These are phyloP conservation scores for Cinnamomum chago DNA, from an alignment of 164 flowering plant species.

Conservation along the genomic window DNA sequence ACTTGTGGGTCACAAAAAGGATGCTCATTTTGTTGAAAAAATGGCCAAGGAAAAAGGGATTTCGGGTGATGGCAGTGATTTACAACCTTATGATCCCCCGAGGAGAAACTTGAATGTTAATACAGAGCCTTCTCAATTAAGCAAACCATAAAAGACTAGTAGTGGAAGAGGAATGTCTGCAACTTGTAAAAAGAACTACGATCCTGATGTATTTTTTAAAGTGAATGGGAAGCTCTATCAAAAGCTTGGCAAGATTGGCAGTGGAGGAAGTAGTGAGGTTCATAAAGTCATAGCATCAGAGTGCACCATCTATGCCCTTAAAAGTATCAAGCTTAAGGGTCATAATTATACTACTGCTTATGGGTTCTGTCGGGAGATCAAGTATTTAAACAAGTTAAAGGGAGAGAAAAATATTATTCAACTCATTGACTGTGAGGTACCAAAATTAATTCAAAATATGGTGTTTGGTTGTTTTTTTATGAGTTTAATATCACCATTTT, in stretches of 20 bases:
- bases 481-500: too few species aligned
- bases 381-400: slow-evolving; percentile 72
- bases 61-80: too few species aligned
- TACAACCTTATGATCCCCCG: too few species aligned
- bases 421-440: slow-evolving; percentile 78
- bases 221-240: slow-evolving; percentile 96
- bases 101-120: too few species aligned
- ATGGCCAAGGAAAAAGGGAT: too few species aligned
- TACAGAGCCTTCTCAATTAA: too few species aligned
- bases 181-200: slow-evolving; percentile 60
- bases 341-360: slow-evolving; percentile 93
- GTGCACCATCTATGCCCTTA: slow-evolving; percentile 90
- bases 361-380: slow-evolving; percentile 96
- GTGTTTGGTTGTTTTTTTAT: too few species aligned
- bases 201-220: slow-evolving; percentile 79
- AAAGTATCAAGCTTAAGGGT: slow-evolving; percentile 93
- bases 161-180: slow-evolving; percentile 14
- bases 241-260: slow-evolving; percentile 97
- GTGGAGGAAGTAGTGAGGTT: slow-evolving; percentile 99
- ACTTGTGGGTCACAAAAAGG: too few species aligned
- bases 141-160: too few species aligned
- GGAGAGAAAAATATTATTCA: slow-evolving; percentile 83
- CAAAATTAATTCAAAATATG: too few species aligned
- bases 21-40: too few species aligned
- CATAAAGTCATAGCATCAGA: slow-evolving; percentile 92